phyloP scores from a whole-genome alignment of 768 basidiomycete species.

The Inosperma sp. region DNA sequence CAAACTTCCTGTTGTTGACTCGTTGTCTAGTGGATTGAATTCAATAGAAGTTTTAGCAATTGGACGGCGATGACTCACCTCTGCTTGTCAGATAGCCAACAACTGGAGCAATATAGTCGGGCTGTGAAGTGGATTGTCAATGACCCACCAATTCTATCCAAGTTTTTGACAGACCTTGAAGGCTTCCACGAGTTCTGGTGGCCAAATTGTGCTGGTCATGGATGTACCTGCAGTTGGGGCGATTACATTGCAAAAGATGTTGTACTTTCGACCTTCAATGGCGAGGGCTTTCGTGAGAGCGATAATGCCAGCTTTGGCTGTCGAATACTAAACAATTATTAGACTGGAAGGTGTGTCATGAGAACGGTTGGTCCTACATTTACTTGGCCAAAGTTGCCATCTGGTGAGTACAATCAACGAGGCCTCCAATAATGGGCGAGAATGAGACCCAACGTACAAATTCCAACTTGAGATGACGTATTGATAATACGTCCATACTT shows the following conservation, averaged over 20 bases:
- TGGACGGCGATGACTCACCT: conserved; percentile 31
- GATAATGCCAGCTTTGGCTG: conserved; percentile 90
- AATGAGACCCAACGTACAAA: conserved; percentile 57
- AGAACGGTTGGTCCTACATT: conserved; percentile 47
- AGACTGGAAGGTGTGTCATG: conserved; percentile 7
- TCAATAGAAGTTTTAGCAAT: not conserved
- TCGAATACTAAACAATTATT: conserved; percentile 57
- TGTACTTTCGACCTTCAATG: conserved; percentile 88
- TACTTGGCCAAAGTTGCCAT: conserved; percentile 93
- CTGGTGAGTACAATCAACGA: conserved; percentile 35
- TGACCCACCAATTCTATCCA: not conserved
- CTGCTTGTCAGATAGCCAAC: conserved; percentile 87
- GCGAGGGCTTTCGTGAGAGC: conserved; percentile 87
- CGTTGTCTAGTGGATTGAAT: conserved; percentile 49
- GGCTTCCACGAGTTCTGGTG: conserved; percentile 81
- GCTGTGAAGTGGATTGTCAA: conserved; percentile 38
- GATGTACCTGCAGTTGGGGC: conserved; percentile 88
- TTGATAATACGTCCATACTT: conserved; percentile 94
- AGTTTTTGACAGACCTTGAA: conserved; percentile 65
- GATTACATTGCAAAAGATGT: conserved; percentile 84
- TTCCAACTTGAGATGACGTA: conserved; percentile 88
- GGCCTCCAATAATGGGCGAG: not conserved
- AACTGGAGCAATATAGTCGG: conserved; percentile 88
- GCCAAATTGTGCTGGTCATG: conserved; percentile 85
- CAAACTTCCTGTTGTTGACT: conserved; percentile 63